Evolutionary conservation across 2,329 filamentous ascomycete genomes (phyloP), one percentile per base, ranked within the genome.

Genomic region (Penicillium sp.): DNA sequence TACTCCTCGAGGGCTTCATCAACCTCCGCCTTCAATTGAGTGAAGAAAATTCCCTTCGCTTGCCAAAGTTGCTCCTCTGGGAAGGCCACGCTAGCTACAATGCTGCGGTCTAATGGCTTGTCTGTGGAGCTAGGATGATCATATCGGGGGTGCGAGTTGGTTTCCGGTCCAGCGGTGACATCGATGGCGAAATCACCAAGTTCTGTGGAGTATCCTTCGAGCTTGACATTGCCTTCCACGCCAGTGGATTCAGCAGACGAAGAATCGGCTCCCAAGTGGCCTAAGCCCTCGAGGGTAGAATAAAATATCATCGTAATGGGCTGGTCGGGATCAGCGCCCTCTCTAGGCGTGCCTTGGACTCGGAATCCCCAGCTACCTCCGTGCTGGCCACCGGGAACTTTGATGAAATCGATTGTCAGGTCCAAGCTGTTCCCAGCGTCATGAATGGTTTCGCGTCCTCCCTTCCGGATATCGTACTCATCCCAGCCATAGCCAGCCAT

Each of bases 401-500:
- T 99, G 68, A 97, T 86, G 74, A 97, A 97, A 49, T 90, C 89
- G 41, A 93, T 97, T 9, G 89, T 95, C 59, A 99, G 83, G 75
- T 97, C 92, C 62, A 99, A 82, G 54, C 83, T 84, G 75, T 99
- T 99, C 46, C 84, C 88, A 51, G 87, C 86, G 72, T 99, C 94
- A 69, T 95, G 91, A 56, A 99, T 93, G 0, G 89, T 89, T 75
- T 99, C 91, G 23, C 89, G 81, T 53, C 94, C 94, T 59, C 94
- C 94, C 54, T 82, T 88, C 55, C 94, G 83, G 23, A 91, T 87
- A 74, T 99, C 94, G 72, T 95, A 99, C 71, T 96, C 90, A 67
- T 97, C 92, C 94, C 94, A 99, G 59, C 94, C 94, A 72, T 99
- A 99, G 53, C 93, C 93, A 46, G 86, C 88, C 82, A 99, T 96